These are phyloP conservation scores for Backusella liffmaniae DNA, from an alignment of 192 early-diverging fungal genomes.

Conservation along the genomic window DNA sequence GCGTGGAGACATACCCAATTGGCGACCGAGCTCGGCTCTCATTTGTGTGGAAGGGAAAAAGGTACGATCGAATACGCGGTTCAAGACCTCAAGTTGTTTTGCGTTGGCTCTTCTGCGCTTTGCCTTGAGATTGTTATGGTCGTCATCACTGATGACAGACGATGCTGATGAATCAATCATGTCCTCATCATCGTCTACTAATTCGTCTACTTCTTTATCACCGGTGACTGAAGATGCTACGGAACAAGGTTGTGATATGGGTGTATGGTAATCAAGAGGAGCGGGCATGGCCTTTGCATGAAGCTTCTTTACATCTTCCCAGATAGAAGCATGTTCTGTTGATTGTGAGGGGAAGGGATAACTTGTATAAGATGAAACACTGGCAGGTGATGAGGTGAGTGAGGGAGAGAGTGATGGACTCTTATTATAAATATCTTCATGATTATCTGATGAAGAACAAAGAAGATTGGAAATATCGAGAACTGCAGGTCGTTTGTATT, in stretches of 20 bases:
- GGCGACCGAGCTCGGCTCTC: slow-evolving; percentile 71
- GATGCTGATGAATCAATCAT: background rate
- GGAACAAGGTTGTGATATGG: background rate
- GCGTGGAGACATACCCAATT: slow-evolving; percentile 86
- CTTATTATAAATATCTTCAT: slow-evolving; percentile 6
- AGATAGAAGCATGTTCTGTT: background rate
- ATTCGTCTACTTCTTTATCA: slow-evolving; percentile 1
- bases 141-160: background rate
- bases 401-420: slow-evolving; percentile 24
- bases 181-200: background rate
- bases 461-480: slow-evolving; percentile 33
- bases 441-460: slow-evolving; percentile 6
- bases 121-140: slow-evolving; percentile 44
- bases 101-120: slow-evolving; percentile 82
- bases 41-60: slow-evolving; percentile 83
- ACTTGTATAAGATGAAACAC: slow-evolving; percentile 20
- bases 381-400: slow-evolving; percentile 23
- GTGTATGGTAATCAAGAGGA: slow-evolving; percentile 1
- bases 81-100: slow-evolving; percentile 73
- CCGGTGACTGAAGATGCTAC: background rate
- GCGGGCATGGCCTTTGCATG: background rate
- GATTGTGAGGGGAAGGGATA: slow-evolving; percentile 15
- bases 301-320: background rate
- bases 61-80: slow-evolving; percentile 72
- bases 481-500: slow-evolving; percentile 24